phyloP scores from a whole-genome alignment of 371 early-diverging fungal genomes.

The Syncephalastrum racemosum region DNA sequence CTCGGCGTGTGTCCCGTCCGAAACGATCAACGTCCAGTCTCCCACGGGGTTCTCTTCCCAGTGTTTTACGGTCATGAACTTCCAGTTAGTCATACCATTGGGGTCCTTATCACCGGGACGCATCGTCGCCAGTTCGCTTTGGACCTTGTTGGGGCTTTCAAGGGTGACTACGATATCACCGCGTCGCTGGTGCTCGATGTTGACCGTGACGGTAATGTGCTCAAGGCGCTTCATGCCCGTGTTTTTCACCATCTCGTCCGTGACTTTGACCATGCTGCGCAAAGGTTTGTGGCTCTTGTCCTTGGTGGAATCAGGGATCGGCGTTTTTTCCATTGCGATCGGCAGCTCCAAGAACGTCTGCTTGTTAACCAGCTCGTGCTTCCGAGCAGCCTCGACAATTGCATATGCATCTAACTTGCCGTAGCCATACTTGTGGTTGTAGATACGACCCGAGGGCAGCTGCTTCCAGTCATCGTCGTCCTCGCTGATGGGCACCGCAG shows the following conservation, averaged over 20 bases:
- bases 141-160: conserved; percentile 67
- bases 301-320: conserved; percentile 55
- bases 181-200: conserved; percentile 75
- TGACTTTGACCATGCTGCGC: conserved; percentile 37
- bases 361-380: conserved; percentile 58
- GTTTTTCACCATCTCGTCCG: conserved; percentile 40
- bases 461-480: conserved; percentile 63
- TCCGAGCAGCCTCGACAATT: conserved; percentile 80
- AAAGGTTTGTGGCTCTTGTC: conserved; percentile 31
- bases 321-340: conserved; percentile 40
- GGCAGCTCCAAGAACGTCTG: conserved; percentile 59
- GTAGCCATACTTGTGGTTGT: conserved; percentile 89
- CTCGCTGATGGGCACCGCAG: conserved; percentile 74
- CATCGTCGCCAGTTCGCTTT: conserved; percentile 66
- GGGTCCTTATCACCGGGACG: conserved; percentile 65
- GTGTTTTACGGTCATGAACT: conserved; percentile 94
- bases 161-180: conserved; percentile 82
- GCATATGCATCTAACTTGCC: conserved; percentile 87
- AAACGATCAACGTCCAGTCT: conserved; percentile 78
- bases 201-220: conserved; percentile 86
- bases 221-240: conserved; percentile 67
- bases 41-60: conserved; percentile 92
- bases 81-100: conserved; percentile 89
- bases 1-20: conserved; percentile 47
- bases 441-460: conserved; percentile 66